phyloP scores from a whole-genome alignment of 768 basidiomycete genomes.

The Cyclocybe aegerita region DNA sequence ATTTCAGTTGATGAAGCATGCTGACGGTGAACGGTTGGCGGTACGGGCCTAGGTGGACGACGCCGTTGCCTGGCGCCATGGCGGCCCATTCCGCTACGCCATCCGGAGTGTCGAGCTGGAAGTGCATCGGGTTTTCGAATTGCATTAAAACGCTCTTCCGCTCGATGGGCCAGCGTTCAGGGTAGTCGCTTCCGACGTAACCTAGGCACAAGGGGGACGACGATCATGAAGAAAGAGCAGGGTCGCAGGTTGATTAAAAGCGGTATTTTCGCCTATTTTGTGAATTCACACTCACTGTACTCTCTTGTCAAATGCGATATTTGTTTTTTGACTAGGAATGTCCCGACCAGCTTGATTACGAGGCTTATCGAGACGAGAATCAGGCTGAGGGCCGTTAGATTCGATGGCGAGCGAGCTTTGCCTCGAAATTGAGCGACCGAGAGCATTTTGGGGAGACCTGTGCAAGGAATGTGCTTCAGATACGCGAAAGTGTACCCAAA shows the following conservation, averaged over 20 bases:
- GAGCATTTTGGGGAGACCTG: conserved; percentile 7
- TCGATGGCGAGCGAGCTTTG: conserved; percentile 7
- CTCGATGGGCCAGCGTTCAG: conserved; percentile 30
- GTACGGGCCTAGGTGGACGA: conserved; percentile 30
- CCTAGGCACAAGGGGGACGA: conserved; percentile 14
- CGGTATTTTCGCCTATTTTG: conserved; percentile 6
- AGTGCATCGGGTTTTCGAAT: conserved; percentile 31
- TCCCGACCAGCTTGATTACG: conserved; percentile 18
- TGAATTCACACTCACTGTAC: conserved; percentile 21
- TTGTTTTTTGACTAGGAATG: conserved; percentile 19
- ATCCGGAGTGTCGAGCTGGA: conserved; percentile 25
- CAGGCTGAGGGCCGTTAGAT: conserved; percentile 15
- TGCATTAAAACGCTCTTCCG: conserved; percentile 28
- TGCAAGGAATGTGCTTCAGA: not conserved
- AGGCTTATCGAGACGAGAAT: conserved; percentile 18
- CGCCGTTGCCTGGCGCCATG: conserved; percentile 26
- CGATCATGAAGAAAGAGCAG: not conserved
- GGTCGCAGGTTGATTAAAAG: not conserved
- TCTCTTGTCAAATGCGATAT: conserved; percentile 19
- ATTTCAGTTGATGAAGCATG: conserved; percentile 36
- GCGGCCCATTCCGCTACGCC: conserved; percentile 30
- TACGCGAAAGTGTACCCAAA: not conserved
- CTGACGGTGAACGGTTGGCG: conserved; percentile 30
- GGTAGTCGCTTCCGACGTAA: conserved; percentile 30
- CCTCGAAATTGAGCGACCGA: not conserved